These are phyloP conservation scores for Paecilomyces sp. DNA, from an alignment of 2,329 filamentous ascomycete species.

Conservation along the genomic window DNA sequence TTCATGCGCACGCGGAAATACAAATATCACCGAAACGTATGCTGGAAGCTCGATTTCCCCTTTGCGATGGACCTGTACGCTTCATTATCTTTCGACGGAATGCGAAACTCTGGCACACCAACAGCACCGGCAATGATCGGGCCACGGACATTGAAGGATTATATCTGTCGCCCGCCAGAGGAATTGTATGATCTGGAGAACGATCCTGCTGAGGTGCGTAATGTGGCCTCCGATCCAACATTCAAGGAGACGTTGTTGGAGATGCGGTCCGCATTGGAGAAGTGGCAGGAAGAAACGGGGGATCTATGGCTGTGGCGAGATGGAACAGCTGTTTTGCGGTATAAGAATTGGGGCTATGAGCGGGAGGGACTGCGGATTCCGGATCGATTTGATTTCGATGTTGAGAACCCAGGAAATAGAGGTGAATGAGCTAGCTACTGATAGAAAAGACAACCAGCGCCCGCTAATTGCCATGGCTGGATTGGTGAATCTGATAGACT, in stretches of 20 bases:
- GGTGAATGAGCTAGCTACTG: not conserved
- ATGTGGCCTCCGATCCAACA: slow-evolving; percentile 31
- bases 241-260: slow-evolving; percentile 23
- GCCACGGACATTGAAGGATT: slow-evolving; percentile 32
- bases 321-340: slow-evolving; percentile 6
- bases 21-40: slow-evolving; percentile 47
- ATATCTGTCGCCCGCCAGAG: slow-evolving; percentile 39
- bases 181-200: slow-evolving; percentile 41
- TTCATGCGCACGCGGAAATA: slow-evolving; percentile 36
- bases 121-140: slow-evolving; percentile 30
- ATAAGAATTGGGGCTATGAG: not conserved
- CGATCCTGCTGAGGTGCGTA: slow-evolving; percentile 41
- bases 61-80: slow-evolving; percentile 43
- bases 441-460: not conserved
- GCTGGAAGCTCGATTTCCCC: slow-evolving; percentile 44
- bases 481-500: not conserved
- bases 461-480: too few relatives aligned
- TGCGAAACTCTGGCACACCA: slow-evolving; percentile 28
- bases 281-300: slow-evolving; percentile 26
- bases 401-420: not conserved
- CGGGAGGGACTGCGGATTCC: slow-evolving; percentile 10
- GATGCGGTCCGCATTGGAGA: slow-evolving; percentile 24
- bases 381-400: slow-evolving; percentile 15
- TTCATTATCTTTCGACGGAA: slow-evolving; percentile 37
- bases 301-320: slow-evolving; percentile 28